These are phyloP conservation scores for Emmonsia crescens DNA, from an alignment of 2,329 filamentous ascomycete species.

Conservation along the genomic window DNA sequence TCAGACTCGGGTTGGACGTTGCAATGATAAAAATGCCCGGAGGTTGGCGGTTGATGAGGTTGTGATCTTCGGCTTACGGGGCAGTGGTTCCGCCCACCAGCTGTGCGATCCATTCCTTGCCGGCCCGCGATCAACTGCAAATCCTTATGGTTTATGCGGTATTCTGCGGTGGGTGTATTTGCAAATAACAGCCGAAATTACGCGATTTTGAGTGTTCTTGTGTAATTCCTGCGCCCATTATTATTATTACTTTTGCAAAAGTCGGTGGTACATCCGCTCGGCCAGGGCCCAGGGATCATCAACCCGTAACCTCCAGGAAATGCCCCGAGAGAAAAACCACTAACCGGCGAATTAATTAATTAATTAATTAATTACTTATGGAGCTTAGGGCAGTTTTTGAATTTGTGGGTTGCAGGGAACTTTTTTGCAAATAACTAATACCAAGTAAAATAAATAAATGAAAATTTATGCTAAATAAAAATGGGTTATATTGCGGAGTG, in stretches of 20 bases:
- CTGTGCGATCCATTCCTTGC: background rate
- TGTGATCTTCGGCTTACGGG: slow-evolving; percentile 1
- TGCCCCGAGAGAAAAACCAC: background rate
- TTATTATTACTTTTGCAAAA: too few relatives aligned
- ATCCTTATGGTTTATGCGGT: background rate
- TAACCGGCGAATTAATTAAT: background rate
- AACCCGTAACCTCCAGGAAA: background rate
- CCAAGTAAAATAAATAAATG: background rate
- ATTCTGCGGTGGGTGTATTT: background rate
- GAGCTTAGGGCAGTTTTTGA: too few relatives aligned
- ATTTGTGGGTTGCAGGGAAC: too few relatives aligned
- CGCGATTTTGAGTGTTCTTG: background rate
- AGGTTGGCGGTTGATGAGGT: background rate
- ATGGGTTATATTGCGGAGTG: too few relatives aligned
- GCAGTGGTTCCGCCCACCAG: background rate
- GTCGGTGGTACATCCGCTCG: too few relatives aligned
- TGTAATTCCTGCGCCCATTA: too few relatives aligned
- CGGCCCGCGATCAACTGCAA: slow-evolving; percentile 4
- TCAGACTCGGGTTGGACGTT: too few relatives aligned
- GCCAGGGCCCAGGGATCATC: too few relatives aligned
- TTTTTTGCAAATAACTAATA: background rate
- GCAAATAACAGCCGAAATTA: background rate
- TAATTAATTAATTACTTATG: too few relatives aligned
- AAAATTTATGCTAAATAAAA: background rate
- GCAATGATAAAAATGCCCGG: too few relatives aligned